phyloP scores from a whole-genome alignment of 148 eudicot genomes.

The Oxyria digyna region DNA sequence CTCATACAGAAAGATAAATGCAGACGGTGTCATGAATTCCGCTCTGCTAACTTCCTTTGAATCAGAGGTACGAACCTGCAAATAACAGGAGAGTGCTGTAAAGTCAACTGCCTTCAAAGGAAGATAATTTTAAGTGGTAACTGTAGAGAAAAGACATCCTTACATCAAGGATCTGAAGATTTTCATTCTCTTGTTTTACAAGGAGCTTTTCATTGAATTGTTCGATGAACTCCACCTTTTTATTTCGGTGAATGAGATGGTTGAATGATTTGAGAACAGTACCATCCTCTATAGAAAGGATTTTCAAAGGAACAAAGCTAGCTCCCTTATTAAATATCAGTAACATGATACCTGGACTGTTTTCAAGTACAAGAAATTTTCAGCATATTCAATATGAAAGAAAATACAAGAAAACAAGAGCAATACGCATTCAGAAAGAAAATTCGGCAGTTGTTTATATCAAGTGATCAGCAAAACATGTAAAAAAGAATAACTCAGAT shows the following conservation, averaged over 20 bases:
- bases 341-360: conserved; percentile 96
- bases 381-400: neutral
- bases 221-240: conserved; percentile 96
- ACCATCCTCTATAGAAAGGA: conserved; percentile 95
- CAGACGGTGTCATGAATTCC: conserved; percentile 96
- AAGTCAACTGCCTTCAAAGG: neutral
- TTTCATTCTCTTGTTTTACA: conserved; percentile 95
- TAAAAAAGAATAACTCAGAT: neutral
- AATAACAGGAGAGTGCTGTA: neutral
- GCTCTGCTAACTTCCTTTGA: conserved; percentile 80
- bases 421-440: neutral
- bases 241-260: conserved; percentile 83
- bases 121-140: neutral
- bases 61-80: conserved; percentile 79
- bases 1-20: conserved; percentile 90
- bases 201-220: conserved; percentile 98
- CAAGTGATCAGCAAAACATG: neutral
- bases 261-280: conserved; percentile 89
- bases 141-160: conserved; percentile 11
- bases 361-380: conserved; percentile 5
- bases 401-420: neutral
- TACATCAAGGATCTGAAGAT: conserved; percentile 95
- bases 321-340: conserved; percentile 65
- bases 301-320: conserved; percentile 81
- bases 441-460: neutral